These are phyloP conservation scores for Kodamaea alishanica DNA, from an alignment of 1,139 yeast species.

Conservation along the genomic window DNA sequence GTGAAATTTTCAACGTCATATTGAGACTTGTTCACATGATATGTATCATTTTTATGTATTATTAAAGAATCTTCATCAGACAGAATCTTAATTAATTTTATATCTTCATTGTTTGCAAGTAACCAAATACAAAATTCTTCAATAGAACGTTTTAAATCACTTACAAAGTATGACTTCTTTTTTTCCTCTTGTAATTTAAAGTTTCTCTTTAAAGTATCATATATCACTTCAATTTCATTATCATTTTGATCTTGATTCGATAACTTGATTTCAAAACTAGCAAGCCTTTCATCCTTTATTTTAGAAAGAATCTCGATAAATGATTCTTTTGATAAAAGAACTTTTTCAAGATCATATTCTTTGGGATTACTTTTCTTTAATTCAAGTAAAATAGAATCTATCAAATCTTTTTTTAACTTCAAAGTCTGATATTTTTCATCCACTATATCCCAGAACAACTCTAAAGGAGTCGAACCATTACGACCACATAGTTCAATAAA, in stretches of 20 bases:
- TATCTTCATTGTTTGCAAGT: conserved; percentile 12
- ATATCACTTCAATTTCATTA: conserved; percentile 26
- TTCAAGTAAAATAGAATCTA: conserved; percentile 49
- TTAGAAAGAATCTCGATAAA: conserved; percentile 19
- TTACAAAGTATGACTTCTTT: conserved; percentile 11
- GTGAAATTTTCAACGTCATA: conserved; percentile 6
- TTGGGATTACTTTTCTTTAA: conserved; percentile 12
- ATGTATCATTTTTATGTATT: conserved; percentile 1
- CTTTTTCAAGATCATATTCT: conserved; percentile 14
- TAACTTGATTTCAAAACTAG: conserved; percentile 17
- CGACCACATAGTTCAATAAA: conserved; percentile 69
- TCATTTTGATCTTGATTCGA: conserved; percentile 12
- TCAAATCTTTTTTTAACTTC: conserved; percentile 57
- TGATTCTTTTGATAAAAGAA: conserved; percentile 17
- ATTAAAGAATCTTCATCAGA: conserved; percentile 5
- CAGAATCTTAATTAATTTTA: conserved; percentile 10
- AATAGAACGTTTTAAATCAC: conserved; percentile 10
- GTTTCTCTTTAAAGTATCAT: conserved; percentile 25
- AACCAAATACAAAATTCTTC: conserved; percentile 20
- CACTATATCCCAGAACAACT: conserved; percentile 71
- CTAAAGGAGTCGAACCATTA: conserved; percentile 76
- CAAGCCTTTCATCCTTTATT: conserved; percentile 29
- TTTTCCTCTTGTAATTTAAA: conserved; percentile 16
- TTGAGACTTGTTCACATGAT: conserved; percentile 1
- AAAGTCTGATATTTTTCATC: conserved; percentile 59